Percentiles rank a stretch among this genome's conserved stretches.
phyloP scores from a whole-genome alignment of 2,329 filamentous ascomycete species.

The Chalaropsis ovoidea region DNA sequence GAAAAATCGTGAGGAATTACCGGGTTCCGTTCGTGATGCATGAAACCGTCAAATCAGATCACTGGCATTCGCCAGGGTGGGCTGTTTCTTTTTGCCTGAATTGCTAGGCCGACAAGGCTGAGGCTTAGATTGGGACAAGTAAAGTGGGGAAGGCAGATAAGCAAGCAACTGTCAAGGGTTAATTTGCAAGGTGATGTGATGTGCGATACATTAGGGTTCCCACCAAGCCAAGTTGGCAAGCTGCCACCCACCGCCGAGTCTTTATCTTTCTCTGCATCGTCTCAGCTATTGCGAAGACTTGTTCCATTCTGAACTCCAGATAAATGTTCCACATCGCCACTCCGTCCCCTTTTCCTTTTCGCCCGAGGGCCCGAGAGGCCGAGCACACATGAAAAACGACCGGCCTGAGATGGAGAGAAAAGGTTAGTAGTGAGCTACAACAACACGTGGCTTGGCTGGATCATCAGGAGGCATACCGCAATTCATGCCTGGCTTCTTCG shows the following conservation, averaged over 20 bases:
- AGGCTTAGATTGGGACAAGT: not conserved
- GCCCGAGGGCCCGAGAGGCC: conserved; percentile 74
- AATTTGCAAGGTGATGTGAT: not conserved
- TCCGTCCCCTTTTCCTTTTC: conserved; percentile 73
- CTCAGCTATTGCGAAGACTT: conserved; percentile 9
- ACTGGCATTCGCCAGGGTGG: not conserved
- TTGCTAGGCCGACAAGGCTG: not conserved
- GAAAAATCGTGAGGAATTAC: conserved; percentile 17
- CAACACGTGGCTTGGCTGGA: not conserved
- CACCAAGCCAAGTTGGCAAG: not conserved
- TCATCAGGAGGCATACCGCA: conserved; percentile 42
- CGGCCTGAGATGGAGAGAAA: conserved; percentile 36
- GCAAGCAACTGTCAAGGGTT: not conserved
- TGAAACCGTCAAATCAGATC: conserved; percentile 9
- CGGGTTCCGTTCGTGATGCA: not conserved
- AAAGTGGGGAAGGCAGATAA: not conserved
- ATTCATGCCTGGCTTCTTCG: conserved; percentile 84
- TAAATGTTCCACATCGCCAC: conserved; percentile 83
- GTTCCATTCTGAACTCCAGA: conserved; percentile 54
- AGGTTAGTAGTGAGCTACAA: not conserved
- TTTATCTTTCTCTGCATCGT: too few species aligned
- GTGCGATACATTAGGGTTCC: not conserved
- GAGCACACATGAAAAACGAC: conserved; percentile 53
- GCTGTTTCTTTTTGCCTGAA: not conserved
- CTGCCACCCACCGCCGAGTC: too few species aligned